A percentile compares a stretch with the other conserved stretches of the same genome.
Conservation (phyloP, 164 flowering plant genomes). For the Magnolia kwangsiensis region DNA sequence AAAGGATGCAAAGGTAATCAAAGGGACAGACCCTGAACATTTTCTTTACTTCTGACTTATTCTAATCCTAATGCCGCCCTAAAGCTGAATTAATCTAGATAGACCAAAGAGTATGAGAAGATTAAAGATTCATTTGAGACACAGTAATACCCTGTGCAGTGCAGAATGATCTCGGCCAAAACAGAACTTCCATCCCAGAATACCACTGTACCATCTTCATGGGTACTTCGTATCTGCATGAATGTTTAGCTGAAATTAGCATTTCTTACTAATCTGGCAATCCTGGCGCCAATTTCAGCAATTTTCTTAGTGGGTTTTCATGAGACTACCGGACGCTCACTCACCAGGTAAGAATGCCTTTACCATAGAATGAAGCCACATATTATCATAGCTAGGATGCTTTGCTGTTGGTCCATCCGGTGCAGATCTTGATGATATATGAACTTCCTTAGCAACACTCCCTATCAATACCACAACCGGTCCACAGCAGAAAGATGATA, state of each 20-base stretch:
- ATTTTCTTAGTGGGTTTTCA: conserved; percentile 1
- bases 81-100: background rate
- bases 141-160: conserved; percentile 69
- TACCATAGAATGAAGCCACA: conserved; percentile 90
- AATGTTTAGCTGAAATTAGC: conserved; percentile 17
- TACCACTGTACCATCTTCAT: conserved; percentile 51
- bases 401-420: conserved; percentile 25
- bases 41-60: too few species aligned
- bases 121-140: background rate
- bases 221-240: conserved; percentile 53
- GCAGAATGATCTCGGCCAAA: conserved; percentile 52
- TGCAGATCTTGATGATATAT: conserved; percentile 58
- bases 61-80: too few species aligned
- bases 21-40: too few species aligned
- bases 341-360: conserved; percentile 13
- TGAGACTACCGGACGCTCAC: conserved; percentile 1
- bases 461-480: too few species aligned
- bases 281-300: background rate
- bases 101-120: background rate
- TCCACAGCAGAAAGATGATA: too few species aligned
- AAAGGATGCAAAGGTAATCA: too few species aligned
- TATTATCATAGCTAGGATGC: conserved; percentile 53
- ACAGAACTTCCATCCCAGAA: conserved; percentile 48
- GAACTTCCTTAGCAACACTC: conserved; percentile 90
- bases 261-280: background rate